Evolutionary conservation across 495 filamentous ascomycete species (phyloP).

Genomic region (Amorphotheca resinae): DNA sequence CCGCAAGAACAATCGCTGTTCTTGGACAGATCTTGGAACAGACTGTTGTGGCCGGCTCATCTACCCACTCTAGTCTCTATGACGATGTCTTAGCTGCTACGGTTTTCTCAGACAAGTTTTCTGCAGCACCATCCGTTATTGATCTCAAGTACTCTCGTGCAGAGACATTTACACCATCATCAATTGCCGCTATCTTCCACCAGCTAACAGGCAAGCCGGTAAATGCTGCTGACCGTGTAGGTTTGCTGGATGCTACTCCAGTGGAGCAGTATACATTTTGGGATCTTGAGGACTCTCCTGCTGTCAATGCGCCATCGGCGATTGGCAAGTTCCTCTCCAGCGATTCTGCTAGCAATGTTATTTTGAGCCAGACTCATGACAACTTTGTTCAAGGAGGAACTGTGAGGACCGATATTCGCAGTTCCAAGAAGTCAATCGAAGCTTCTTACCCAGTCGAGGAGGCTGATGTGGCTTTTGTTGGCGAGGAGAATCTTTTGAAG

Average conservation of each 20-base stretch:
- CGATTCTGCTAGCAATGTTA: slow-evolving; percentile 66
- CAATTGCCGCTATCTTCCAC: slow-evolving; percentile 52
- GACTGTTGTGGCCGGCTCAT: slow-evolving; percentile 48
- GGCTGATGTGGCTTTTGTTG: slow-evolving; percentile 69
- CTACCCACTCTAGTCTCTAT: slow-evolving; percentile 70
- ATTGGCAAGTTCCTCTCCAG: slow-evolving; percentile 62
- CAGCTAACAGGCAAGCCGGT: slow-evolving; percentile 42
- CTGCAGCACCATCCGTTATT: slow-evolving; percentile 44
- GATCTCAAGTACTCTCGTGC: slow-evolving; percentile 86
- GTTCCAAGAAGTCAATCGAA: slow-evolving; percentile 68
- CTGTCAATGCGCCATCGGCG: slow-evolving; percentile 47
- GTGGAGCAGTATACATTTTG: slow-evolving; percentile 86
- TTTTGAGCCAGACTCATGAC: slow-evolving; percentile 61
- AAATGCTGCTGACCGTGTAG: slow-evolving; percentile 32
- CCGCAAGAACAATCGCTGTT: slow-evolving; percentile 58
- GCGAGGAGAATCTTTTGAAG: slow-evolving; percentile 63
- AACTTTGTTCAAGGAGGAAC: slow-evolving; percentile 81
- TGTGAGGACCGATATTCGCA: slow-evolving; percentile 74
- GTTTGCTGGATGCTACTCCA: slow-evolving; percentile 33
- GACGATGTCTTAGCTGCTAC: slow-evolving; percentile 78
- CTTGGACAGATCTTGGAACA: slow-evolving; percentile 46
- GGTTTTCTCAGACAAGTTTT: slow-evolving; percentile 58
- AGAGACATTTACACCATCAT: slow-evolving; percentile 68
- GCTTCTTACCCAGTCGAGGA: slow-evolving; percentile 67
- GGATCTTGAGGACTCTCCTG: slow-evolving; percentile 69